Percentiles rank a stretch among this genome's conserved stretches.
These are phyloP conservation scores for Prorocentrum cordatum DNA, from an alignment of 169 alveolate species.

Conservation along the genomic window DNA sequence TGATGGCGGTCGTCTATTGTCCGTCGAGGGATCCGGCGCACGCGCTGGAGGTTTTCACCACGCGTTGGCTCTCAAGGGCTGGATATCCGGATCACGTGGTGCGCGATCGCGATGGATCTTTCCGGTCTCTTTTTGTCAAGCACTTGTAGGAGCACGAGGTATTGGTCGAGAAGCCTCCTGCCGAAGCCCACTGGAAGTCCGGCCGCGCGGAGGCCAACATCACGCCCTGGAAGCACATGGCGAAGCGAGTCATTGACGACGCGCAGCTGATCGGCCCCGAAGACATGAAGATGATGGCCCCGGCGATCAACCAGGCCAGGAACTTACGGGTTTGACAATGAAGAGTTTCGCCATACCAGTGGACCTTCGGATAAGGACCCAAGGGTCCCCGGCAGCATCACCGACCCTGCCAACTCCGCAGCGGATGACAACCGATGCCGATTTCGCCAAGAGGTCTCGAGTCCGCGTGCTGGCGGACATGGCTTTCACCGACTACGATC, in stretches of 20 bases:
- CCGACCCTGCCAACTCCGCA: not conserved
- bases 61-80: not conserved
- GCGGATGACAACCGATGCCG: not conserved
- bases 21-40: not conserved
- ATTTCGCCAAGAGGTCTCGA: not conserved
- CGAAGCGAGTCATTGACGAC: not conserved
- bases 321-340: not conserved
- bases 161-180: not conserved
- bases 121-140: not conserved
- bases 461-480: not conserved
- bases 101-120: conserved; percentile 3
- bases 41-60: not conserved
- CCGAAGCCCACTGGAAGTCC: conserved; percentile 8
- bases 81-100: not conserved
- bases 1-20: not conserved
- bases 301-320: not conserved
- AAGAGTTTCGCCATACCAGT: not conserved
- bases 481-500: not conserved
- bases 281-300: not conserved
- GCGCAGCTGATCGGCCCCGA: not conserved
- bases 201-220: not conserved
- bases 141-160: not conserved
- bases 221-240: not conserved
- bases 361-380: conserved; percentile 8
- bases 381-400: not conserved